These are phyloP conservation scores for Hippophae rhamnoides DNA, from an alignment of 306 rosid genomes.

Conservation along the genomic window DNA sequence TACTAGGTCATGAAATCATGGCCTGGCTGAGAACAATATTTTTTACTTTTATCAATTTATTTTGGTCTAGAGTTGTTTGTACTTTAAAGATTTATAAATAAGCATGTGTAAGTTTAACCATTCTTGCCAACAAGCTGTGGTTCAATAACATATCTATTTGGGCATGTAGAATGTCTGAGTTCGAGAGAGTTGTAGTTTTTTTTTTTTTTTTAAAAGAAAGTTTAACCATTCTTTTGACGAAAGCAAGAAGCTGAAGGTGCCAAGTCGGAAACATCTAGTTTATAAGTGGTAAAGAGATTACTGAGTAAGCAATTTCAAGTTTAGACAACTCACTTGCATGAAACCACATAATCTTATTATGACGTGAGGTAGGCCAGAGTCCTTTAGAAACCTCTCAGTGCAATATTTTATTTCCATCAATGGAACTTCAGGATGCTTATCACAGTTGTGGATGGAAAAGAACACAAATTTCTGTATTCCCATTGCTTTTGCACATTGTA, in stretches of 20 bases:
- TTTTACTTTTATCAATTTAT: too few species aligned
- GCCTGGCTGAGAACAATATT: not conserved
- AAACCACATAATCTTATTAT: constrained; percentile 78
- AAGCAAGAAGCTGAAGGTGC: constrained; percentile 4
- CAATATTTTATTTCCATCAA: constrained; percentile 93
- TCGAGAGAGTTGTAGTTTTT: too few species aligned
- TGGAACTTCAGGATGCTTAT: constrained; percentile 97
- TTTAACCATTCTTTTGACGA: not conserved
- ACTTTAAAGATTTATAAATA: too few species aligned
- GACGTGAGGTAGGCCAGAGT: constrained; percentile 63
- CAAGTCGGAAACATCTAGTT: not conserved
- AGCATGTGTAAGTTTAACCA: too few species aligned
- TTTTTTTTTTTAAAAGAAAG: too few species aligned
- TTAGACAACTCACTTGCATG: constrained; percentile 59
- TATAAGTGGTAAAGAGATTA: not conserved
- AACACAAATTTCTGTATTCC: constrained; percentile 83
- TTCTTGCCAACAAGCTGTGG: too few species aligned
- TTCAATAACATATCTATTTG: too few species aligned
- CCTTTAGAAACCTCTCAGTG: constrained; percentile 75
- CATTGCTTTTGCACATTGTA: constrained; percentile 98
- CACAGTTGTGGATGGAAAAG: constrained; percentile 93
- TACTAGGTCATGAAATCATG: not conserved
- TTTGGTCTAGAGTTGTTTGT: too few species aligned
- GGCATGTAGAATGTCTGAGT: too few species aligned
- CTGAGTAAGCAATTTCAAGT: not conserved